Base-by-base conservation (phyloP, 495 filamentous ascomycete species). In the Aspergillus egyptiacus region DNA sequence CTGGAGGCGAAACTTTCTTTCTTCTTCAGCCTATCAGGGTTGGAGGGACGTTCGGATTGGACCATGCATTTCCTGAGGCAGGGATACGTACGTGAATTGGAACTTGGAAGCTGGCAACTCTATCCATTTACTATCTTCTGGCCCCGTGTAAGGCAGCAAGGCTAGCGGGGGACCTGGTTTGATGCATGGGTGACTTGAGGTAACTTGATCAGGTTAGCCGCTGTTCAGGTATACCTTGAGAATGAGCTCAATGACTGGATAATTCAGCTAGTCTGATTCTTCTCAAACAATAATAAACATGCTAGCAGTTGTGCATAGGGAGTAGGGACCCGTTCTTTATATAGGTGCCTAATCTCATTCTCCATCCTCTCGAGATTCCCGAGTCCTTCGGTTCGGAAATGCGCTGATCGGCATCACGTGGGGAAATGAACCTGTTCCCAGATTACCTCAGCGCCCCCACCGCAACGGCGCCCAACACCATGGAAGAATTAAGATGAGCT, bases 391-490 rank as follows among this genome's bases (percentile, higher is more conserved):
- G 2, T 30, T 41, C 23, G 38, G 19, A 10, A n/a, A 5, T 15
- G 20, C 8, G 38, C 19, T 43, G 47, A 43, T 43, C 48, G 32
- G 32, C 31, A 51, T 44, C 47, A 50, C 47, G 47, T 50, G 47
- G 35, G 5, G 38, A 20, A 44, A 2, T 2, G 36, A 37, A 44
- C 48, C 48, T 36, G 48, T 44, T 50, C 48, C 31, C 31, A 36
- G 39, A 51, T 51, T 51, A 44, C 40, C 17, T 41, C 36, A 41
- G 47, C 27, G 20, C 25, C 44, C 47, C 39, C 48, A 51, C 48
- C 25, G 11, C 25, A 43, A 37, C 39, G 39, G 48, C 30, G 30
- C 20, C 19, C 42, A 34, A 22, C 30, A 37, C 40, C 32, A n/a
- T n/a, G n/a, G n/a, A 50, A 34, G 28, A 25, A 27, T 27, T 42